Percentiles rank a stretch among this genome's conserved stretches.
These are phyloP conservation scores for Plectranthus barbatus DNA, from an alignment of 257 asterid genomes.

Conservation along the genomic window DNA sequence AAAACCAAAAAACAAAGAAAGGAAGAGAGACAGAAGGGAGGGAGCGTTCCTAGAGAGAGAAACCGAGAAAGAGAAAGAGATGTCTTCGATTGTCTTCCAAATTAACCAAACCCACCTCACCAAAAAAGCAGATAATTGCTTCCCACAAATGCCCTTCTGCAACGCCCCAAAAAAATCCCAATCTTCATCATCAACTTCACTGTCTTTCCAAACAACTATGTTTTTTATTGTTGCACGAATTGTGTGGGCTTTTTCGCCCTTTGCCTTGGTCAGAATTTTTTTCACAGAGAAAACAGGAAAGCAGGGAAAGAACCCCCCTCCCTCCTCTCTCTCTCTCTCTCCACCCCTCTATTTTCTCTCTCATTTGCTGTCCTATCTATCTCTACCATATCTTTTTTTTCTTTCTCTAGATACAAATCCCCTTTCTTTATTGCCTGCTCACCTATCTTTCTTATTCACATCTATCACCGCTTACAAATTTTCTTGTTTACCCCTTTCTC, in stretches of 20 bases:
- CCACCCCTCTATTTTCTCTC: conserved; percentile 17
- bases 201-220: conserved; percentile 36
- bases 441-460: conserved; percentile 17
- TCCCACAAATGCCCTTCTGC: conserved; percentile 91
- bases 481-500: conserved; percentile 20
- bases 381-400: conserved; percentile 14
- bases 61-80: background rate
- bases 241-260: conserved; percentile 77
- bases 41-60: conserved; percentile 8
- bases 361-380: conserved; percentile 28
- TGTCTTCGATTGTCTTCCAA: conserved; percentile 40
- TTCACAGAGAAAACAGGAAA: conserved; percentile 58
- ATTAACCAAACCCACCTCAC: conserved; percentile 31
- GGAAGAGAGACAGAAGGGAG: background rate
- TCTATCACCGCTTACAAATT: conserved; percentile 12
- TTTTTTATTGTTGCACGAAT: conserved; percentile 29
- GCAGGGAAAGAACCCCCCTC: conserved; percentile 46
- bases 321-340: conserved; percentile 8
- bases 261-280: conserved; percentile 73
- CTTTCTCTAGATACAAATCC: conserved; percentile 19
- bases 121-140: conserved; percentile 20
- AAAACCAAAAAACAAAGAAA: background rate
- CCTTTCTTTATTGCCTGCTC: conserved; percentile 25
- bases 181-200: conserved; percentile 57
- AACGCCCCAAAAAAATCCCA: conserved; percentile 45